Evolutionary conservation across 192 early-diverging fungal species (phyloP).

Genomic region (Backusella tarrabulga): DNA sequence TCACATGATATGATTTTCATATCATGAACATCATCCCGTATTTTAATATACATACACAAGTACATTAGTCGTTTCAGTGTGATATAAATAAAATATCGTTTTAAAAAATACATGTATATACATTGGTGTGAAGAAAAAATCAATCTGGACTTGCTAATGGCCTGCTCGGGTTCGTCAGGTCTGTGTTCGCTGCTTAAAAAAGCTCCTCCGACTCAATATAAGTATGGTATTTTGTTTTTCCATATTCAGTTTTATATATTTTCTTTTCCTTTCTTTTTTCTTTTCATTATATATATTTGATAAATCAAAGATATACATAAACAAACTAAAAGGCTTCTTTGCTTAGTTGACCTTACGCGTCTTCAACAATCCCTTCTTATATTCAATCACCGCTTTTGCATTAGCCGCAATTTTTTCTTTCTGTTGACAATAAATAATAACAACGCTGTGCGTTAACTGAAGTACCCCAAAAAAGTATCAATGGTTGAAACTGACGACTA

Average conservation of each 20-base stretch:
- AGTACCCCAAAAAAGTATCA: background rate
- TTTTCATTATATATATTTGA: slow-evolving; percentile 7
- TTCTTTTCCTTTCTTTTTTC: background rate
- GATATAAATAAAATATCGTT: background rate
- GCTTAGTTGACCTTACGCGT: slow-evolving; percentile 7
- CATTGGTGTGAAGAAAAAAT: background rate
- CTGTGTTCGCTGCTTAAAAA: background rate
- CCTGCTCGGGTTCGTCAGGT: slow-evolving; percentile 3
- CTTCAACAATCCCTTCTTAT: background rate
- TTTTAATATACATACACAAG: background rate
- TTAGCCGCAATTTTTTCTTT: background rate
- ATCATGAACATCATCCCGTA: background rate
- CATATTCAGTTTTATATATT: background rate
- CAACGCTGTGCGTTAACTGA: slow-evolving; percentile 3
- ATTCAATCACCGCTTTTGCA: background rate
- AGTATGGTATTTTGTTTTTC: slow-evolving; percentile 1
- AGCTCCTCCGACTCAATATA: slow-evolving; percentile 1
- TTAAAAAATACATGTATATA: background rate
- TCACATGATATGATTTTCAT: background rate
- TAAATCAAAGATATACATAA: slow-evolving; percentile 3
- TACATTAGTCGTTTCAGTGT: background rate
- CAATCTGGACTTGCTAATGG: background rate
- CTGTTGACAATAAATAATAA: background rate
- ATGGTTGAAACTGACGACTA: slow-evolving; percentile 22
- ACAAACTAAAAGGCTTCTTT: background rate